Conservation (phyloP, 2,329 filamentous ascomycete species). For the Colletotrichum truncatum region DNA sequence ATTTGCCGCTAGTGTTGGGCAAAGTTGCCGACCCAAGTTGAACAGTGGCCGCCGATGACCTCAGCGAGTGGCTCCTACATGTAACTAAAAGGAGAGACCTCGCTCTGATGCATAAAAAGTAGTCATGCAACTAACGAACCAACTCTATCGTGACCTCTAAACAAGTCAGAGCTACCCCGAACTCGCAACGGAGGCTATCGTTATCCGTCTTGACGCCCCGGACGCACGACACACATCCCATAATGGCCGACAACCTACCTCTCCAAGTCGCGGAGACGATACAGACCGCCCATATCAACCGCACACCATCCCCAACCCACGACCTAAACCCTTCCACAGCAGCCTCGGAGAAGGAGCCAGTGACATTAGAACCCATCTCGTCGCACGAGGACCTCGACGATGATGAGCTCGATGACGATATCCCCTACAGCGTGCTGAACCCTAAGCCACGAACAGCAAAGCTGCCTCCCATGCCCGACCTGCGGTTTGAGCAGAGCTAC, state of each 20-base stretch:
- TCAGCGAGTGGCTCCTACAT: conserved; percentile 6
- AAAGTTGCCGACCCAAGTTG: not conserved
- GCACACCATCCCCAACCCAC: conserved; percentile 73
- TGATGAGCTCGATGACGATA: conserved; percentile 66
- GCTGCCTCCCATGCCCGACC: conserved; percentile 79
- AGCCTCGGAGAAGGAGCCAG: conserved; percentile 70
- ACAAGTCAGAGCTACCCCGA: not conserved
- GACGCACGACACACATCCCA: not conserved
- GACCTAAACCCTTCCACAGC: conserved; percentile 85
- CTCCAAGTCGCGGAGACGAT: conserved; percentile 80
- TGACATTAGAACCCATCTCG: conserved; percentile 25
- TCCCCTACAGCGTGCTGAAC: conserved; percentile 72
- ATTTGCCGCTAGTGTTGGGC: not conserved
- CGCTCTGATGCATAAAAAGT: not conserved
- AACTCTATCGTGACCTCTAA: conserved; percentile 22
- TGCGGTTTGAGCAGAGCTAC: conserved; percentile 98
- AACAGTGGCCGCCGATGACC: conserved; percentile 12
- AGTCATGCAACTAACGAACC: conserved; percentile 12
- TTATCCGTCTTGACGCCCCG: not conserved
- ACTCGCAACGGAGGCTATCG: not conserved
- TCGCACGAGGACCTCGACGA: conserved; percentile 53
- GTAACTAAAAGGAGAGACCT: not conserved
- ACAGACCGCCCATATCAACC: conserved; percentile 82
- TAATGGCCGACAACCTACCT: conserved; percentile 63
- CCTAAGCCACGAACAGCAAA: conserved; percentile 56